Evolutionary conservation across 139 green algal species (phyloP).

Genomic region (Limnomonas spitsbergensis): DNA sequence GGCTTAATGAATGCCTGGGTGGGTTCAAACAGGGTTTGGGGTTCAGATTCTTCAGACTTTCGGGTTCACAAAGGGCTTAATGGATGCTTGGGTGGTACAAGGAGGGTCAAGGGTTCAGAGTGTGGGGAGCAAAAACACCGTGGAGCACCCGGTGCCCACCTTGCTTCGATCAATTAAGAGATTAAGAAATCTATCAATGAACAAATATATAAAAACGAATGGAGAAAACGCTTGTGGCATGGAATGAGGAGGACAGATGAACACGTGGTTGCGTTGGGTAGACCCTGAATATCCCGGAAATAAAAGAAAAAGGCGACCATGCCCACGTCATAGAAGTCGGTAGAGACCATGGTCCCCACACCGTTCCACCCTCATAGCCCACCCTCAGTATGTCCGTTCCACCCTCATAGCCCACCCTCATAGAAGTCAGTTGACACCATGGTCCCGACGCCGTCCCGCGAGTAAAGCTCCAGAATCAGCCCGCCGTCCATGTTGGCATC

Average conservation of each 20-base stretch:
- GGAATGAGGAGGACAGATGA: background rate
- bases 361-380: background rate
- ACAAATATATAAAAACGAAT: conserved; percentile 48
- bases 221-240: conserved; percentile 27
- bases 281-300: background rate
- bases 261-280: no score
- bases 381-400: background rate
- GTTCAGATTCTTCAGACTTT: conserved; percentile 46
- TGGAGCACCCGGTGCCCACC: conserved; percentile 63
- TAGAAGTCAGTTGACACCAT: conserved; percentile 94
- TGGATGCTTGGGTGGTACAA: conserved; percentile 55
- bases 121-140: conserved; percentile 30
- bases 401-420: conserved; percentile 51
- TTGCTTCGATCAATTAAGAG: conserved; percentile 49
- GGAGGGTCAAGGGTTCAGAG: background rate
- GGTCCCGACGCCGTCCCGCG: conserved; percentile 85
- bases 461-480: conserved; percentile 93
- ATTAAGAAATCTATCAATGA: conserved; percentile 54
- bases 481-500: conserved; percentile 71
- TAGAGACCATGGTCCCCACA: background rate
- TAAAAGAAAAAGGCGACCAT: no score
- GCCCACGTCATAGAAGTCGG: background rate
- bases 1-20: conserved; percentile 63
- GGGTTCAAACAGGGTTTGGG: conserved; percentile 43
- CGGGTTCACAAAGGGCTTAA: conserved; percentile 62